Percentiles rank a stretch among this genome's conserved stretches.
phyloP scores from a whole-genome alignment of 2,329 filamentous ascomycete genomes.

The Paecilomyces fulvus region DNA sequence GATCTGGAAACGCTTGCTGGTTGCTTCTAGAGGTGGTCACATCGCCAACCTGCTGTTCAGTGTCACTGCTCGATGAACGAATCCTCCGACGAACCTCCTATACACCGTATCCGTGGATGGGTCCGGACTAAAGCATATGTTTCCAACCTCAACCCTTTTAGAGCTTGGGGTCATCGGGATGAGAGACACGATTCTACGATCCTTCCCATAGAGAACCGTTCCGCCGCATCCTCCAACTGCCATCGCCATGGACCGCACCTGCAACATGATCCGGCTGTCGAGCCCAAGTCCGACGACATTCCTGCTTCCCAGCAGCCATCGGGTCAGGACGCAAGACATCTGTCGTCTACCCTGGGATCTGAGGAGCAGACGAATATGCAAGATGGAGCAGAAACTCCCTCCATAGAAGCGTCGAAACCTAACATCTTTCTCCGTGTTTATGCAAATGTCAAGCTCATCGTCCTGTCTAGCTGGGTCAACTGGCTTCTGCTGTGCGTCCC shows the following conservation, averaged over 20 bases:
- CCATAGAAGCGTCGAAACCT: constrained; percentile 39
- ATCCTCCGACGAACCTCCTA: constrained; percentile 43
- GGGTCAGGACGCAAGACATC: neutral
- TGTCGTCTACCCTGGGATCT: constrained; percentile 20
- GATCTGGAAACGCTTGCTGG: neutral
- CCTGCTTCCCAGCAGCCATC: neutral
- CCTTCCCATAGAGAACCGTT: constrained; percentile 5
- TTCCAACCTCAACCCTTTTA: constrained; percentile 20
- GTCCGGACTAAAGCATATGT: constrained; percentile 35
- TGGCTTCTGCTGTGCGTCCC: constrained; percentile 24
- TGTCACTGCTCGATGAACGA: constrained; percentile 44
- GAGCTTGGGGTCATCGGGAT: constrained; percentile 20
- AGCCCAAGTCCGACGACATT: neutral
- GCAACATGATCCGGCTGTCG: neutral
- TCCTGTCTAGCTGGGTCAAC: constrained; percentile 46
- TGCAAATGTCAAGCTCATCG: constrained; percentile 47
- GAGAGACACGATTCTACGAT: constrained; percentile 12
- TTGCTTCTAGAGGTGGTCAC: neutral
- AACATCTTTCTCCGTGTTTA: constrained; percentile 44
- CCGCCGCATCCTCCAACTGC: neutral
- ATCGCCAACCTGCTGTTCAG: neutral
- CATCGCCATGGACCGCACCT: neutral
- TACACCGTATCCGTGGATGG: constrained; percentile 45
- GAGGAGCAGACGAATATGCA: constrained; percentile 38
- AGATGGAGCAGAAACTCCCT: constrained; percentile 44